Evolutionary conservation across 1,139 yeast species (phyloP), one percentile per base, ranked within the genome.

Genomic region (Lodderomyces pseudojiufengensis): DNA sequence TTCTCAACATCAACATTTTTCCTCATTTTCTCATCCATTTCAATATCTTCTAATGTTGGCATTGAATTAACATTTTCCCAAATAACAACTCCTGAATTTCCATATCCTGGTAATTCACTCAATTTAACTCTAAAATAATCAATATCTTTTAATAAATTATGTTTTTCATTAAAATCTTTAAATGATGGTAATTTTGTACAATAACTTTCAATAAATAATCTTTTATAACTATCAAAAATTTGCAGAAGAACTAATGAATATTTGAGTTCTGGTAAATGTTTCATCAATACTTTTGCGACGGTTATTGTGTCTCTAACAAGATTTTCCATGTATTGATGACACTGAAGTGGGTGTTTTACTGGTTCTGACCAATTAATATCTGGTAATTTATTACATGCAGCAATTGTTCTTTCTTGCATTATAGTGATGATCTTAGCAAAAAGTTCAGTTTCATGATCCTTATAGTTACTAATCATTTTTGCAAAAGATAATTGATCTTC

Each of bases 381-480:
- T 6, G 61, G 50, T 7, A 80, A 63, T 4, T 73, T 61, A 16
- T 55, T 52, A 39, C 80, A 66, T 49, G 78, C 82, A 29, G 56
- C 60, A 2, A 58, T 46, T 3, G 82, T 73, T 40, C 87, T 72
- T 44, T 82, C 92, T 34, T 71, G 68, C 90, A 84, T 83, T 24
- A 84, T 73, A 2, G 82, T 70, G 18, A 83, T 76, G 38, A 84
- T 67, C 54, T 84, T 83, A 26, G 74, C 63, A 43, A 78, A 77
- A n/a, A 84, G 67, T 45, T 82, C 86, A 38, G 65, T 69, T 43
- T 80, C 82, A 48, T 84, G 92, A 38, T 78, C 83, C 36, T 64
- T 66, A 49, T 74, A 73, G 32, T 60, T 56, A 27, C 59, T 54
- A 7, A 61, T 48, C n/a, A 63, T 43, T 27, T 57, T 49, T 1